Percentiles rank a stretch among this genome's conserved stretches.
Conservation (phyloP, 192 early-diverging fungal species). For the Cladochytrium replicatum region DNA sequence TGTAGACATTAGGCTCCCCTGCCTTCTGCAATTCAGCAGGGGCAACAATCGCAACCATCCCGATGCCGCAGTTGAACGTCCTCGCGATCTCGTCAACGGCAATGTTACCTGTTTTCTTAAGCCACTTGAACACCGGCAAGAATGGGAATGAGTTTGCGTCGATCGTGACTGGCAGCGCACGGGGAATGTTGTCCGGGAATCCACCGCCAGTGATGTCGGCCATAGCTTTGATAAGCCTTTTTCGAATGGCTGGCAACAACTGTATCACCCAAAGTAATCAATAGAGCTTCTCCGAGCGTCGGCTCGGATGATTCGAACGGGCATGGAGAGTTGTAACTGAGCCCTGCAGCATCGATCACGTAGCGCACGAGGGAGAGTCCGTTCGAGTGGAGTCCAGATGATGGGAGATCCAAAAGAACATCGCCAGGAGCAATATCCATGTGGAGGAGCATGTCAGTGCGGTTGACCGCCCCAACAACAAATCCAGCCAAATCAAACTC, state of each 20-base stretch:
- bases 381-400: conserved; percentile 97
- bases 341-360: conserved; percentile 57
- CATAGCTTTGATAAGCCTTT: conserved; percentile 82
- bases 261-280: conserved; percentile 94
- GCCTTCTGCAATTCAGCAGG: too few relatives aligned
- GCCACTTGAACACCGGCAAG: conserved; percentile 92
- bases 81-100: conserved; percentile 80
- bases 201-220: conserved; percentile 98
- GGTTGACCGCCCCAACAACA: conserved; percentile 92
- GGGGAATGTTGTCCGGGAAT: conserved; percentile 95
- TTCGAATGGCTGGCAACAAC: conserved; percentile 70
- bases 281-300: conserved; percentile 73
- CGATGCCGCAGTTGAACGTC: conserved; percentile 99
- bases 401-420: conserved; percentile 79
- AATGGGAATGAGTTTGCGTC: conserved; percentile 73
- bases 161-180: conserved; percentile 83
- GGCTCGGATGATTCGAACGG: conserved; percentile 59
- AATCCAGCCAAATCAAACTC: conserved; percentile 90
- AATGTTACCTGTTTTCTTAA: conserved; percentile 74
- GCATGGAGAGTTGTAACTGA: conserved; percentile 66
- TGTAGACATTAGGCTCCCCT: too few relatives aligned
- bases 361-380: conserved; percentile 96
- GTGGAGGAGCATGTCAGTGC: conserved; percentile 75
- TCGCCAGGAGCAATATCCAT: conserved; percentile 70
- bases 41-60: conserved; percentile 88